phyloP scores from a whole-genome alignment of 176 grass and related monocot species.

The Zoysia pacifica region DNA sequence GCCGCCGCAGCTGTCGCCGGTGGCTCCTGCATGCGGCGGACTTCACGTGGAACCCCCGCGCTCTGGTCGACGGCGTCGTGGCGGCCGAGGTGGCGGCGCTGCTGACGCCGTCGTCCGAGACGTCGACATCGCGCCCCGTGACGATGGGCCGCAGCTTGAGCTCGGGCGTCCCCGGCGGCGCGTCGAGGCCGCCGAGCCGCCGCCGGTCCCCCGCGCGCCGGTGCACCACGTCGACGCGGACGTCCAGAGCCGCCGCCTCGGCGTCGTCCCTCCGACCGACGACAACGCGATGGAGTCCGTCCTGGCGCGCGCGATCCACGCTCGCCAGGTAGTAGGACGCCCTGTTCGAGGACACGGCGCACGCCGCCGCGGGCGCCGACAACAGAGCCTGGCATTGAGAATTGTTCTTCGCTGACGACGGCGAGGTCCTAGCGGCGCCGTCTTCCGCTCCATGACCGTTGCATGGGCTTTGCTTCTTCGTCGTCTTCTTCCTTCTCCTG shows the following conservation, averaged over 20 bases:
- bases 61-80: constrained; percentile 52
- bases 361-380: neutral
- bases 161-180: constrained; percentile 54
- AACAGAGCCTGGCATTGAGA: neutral
- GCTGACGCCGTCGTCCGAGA: neutral
- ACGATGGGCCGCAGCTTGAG: constrained; percentile 72
- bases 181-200: constrained; percentile 45
- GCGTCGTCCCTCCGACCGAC: neutral
- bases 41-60: constrained; percentile 45
- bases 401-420: neutral
- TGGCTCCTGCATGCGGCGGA: neutral
- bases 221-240: constrained; percentile 44
- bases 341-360: constrained; percentile 57
- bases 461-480: constrained; percentile 32
- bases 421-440: neutral
- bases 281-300: constrained; percentile 32
- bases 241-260: constrained; percentile 13
- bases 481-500: constrained; percentile 43
- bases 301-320: constrained; percentile 48
- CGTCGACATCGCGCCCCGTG: constrained; percentile 42
- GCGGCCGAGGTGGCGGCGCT: constrained; percentile 41
- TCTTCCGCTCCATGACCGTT: neutral
- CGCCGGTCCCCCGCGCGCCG: constrained; percentile 7
- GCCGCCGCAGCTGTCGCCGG: neutral
- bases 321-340: constrained; percentile 70